These are phyloP conservation scores for Solanum hybrid DNA, from an alignment of 305 asterid genomes.

Conservation along the genomic window DNA sequence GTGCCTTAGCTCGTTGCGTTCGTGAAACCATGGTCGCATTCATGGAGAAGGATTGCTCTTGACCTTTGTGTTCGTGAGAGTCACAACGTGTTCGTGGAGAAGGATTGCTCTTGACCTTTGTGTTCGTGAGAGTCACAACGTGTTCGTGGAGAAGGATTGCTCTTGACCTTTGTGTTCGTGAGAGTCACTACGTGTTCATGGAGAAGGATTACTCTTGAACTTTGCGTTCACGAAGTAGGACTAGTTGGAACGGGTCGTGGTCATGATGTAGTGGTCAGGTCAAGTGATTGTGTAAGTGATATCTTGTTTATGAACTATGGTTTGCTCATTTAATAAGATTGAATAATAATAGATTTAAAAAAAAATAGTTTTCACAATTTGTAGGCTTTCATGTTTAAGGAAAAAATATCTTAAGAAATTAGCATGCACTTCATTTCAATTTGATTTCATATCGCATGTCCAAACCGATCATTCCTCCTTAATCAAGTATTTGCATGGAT, in stretches of 20 bases:
- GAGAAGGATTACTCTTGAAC: no score
- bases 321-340: not conserved
- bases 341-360: not conserved
- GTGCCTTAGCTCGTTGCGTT: not conserved
- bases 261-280: not conserved
- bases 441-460: not conserved
- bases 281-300: no score
- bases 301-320: no score
- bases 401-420: not conserved
- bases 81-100: no score
- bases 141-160: no score
- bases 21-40: not conserved
- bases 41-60: no score
- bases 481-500: not conserved
- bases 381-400: not conserved
- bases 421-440: not conserved
- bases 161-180: no score
- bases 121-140: no score
- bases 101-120: no score
- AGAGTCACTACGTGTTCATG: no score
- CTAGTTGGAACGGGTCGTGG: not conserved
- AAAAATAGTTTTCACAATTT: not conserved
- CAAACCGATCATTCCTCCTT: rapidly evolving
- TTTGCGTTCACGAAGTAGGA: not conserved
- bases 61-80: no score